Evolutionary conservation across 75 land plant species (phyloP), one percentile per base, ranked within the genome.

Genomic region (Gnetum montanum): DNA sequence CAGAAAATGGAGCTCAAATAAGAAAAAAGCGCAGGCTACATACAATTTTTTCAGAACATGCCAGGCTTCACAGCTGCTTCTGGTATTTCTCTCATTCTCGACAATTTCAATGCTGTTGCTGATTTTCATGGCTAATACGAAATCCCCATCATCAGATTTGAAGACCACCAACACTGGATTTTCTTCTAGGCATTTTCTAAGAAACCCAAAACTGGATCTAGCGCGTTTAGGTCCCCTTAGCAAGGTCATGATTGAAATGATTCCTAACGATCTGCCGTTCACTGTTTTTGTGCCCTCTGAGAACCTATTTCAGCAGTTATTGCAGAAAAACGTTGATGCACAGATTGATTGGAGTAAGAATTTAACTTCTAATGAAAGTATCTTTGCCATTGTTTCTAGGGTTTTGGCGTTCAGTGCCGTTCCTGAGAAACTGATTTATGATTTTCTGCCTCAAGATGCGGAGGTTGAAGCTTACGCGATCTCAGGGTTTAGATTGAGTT

Each of bases 221-320:
- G 34, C 19, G 28, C 4, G 13, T 19, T 53, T 29, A n/a, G 55
- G 55, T 3, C 19, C 3, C 22, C 12, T 76, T 36, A 88, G 92
- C 3, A 61, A 80, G 18, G 57, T 70, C 64, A 67, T 90, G 96
- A 18, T 90, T 4, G 66, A 51, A 2, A 87, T 90, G 87, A 40
- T 90, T 43, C 76, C 81, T 0, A 49, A 59, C 10, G 85, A 80
- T 57, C 72, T 87, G 27, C 75, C 93, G 11, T 90, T 90, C 57
- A 90, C 96, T 0, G 34, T 87, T 8, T 90, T 90, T 57, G 59
- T 86, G 13, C 93, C 96, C 10, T 74, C 85, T 4, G 79, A 85
- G 51, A 13, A 54, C 57, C 53, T 72, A 19, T 72, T 85, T 43
- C 54, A 60, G 19, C 64, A 62, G 1, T 54, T 70, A 53, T 40